Base-by-base conservation (phyloP, 2,329 filamentous ascomycete genomes). In the Chrysoporthe deuterocubensis region DNA sequence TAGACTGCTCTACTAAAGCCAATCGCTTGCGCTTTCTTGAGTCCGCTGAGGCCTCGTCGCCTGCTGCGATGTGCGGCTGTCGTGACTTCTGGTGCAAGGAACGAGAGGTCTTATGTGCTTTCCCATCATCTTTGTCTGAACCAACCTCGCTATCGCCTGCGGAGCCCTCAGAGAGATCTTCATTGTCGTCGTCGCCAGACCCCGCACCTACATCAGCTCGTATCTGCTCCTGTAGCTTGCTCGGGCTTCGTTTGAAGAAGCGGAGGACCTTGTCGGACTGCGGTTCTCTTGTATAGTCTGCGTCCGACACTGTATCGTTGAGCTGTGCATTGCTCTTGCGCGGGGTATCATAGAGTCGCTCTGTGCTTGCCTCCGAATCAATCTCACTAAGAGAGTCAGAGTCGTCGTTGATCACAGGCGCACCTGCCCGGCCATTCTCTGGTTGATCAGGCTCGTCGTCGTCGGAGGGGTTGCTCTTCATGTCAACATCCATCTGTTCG, bases 271-370 rank as follows among this genome's bases (percentile, higher is more conserved):
- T 85, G 68, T 84, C 83, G 66, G 84, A 83, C 75, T 84, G 87
- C 71, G 83, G 82, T 72, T 83, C 83, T 37, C 40, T 44, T 14
- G 46, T 42, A 26, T 43, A 50, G 57, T 63, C 62, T n/a, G 66
- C 59, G 26, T 44, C 50, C 14, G 67, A 7, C 14, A 44, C 42
- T 62, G 43, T 50, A 40, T 46, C 62, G 46, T 21, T 46, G 50
- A 34, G 32, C 42, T 68, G 68, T 40, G 34, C 52, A 44, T 68
- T 77, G 16, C 74, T 73, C 69, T 85, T 92, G 71, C 89, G 88
- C 21, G 94, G 94, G n/a, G 93, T 97, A 75, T 92, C 90, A 76
- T 96, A 96, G 69, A 99, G 85, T 68, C 96, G 90, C 80, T 97
- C 94, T 1, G 95, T 98, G 80, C 97, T 95, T 44, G 95, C 95